phyloP scores from a whole-genome alignment of 305 asterid species.

The Ilex paraguariensis region DNA sequence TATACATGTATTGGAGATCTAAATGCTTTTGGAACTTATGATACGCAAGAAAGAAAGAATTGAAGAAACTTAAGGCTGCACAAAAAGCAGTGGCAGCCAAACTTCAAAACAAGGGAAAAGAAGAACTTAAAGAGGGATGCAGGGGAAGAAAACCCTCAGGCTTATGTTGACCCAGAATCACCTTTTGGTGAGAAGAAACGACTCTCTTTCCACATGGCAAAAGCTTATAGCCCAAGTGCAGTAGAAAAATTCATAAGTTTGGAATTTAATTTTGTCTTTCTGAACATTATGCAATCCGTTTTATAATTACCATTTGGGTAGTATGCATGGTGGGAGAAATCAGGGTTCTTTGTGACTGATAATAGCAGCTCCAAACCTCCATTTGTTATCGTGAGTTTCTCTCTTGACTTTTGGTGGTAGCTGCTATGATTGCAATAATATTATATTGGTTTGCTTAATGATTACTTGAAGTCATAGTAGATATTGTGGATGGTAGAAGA shows the following conservation, averaged over 20 bases:
- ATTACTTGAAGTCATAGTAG: no score
- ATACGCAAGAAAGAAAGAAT: slow-evolving; percentile 84
- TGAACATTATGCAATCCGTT: no score
- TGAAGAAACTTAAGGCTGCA: slow-evolving; percentile 77
- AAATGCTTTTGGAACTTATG: no score
- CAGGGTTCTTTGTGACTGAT: slow-evolving; percentile 79
- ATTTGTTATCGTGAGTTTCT: slow-evolving; percentile 78
- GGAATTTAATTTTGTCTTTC: background rate
- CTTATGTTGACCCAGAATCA: slow-evolving; percentile 76
- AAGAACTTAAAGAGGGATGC: slow-evolving; percentile 57
- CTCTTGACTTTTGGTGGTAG: background rate
- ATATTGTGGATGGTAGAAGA: no score
- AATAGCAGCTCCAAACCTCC: slow-evolving; percentile 77
- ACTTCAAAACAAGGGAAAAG: slow-evolving; percentile 70
- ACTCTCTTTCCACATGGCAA: slow-evolving; percentile 79
- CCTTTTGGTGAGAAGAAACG: slow-evolving; percentile 69
- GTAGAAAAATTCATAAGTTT: slow-evolving; percentile 78
- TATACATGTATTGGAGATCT: no score
- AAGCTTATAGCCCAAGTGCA: slow-evolving; percentile 61
- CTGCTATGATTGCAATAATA: no score
- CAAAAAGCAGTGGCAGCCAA: slow-evolving; percentile 93
- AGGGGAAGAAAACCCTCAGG: slow-evolving; percentile 66
- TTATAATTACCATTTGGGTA: slow-evolving; percentile 39
- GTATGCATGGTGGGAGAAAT: slow-evolving; percentile 96
- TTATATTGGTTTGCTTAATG: no score